phyloP scores from a whole-genome alignment of 2,329 filamentous ascomycete species.

The Aphanoascus verrucosus region DNA sequence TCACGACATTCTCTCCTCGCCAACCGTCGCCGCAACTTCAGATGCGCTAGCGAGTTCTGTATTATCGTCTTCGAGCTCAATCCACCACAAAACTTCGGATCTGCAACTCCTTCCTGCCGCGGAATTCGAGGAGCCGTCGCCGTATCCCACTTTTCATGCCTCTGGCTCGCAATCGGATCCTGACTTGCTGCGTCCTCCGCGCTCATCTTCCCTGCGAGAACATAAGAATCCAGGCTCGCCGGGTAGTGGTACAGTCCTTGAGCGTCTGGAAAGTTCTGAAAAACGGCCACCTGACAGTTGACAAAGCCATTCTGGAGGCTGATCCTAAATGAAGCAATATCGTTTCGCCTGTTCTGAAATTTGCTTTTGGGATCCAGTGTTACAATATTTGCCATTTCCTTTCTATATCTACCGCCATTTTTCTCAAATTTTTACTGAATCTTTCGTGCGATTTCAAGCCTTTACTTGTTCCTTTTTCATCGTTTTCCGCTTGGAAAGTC shows the following conservation, averaged over 20 bases:
- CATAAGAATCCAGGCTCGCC: slow-evolving; percentile 6
- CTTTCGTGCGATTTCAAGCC: too few relatives aligned
- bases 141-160: slow-evolving; percentile 25
- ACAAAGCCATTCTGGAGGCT: not conserved
- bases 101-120: slow-evolving; percentile 15
- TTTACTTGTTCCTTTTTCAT: too few relatives aligned
- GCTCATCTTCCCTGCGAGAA: slow-evolving; percentile 30
- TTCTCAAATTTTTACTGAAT: too few relatives aligned
- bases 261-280: slow-evolving; percentile 6
- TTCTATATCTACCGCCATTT: too few relatives aligned
- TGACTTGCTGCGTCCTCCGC: slow-evolving; percentile 25
- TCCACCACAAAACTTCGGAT: slow-evolving; percentile 1
- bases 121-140: slow-evolving; percentile 15
- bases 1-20: slow-evolving; percentile 14
- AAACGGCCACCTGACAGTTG: not conserved
- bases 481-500: too few relatives aligned
- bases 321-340: not conserved
- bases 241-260: slow-evolving; percentile 3
- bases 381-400: not conserved
- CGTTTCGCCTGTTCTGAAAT: not conserved
- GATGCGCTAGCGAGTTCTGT: not conserved
- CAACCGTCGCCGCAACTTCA: not conserved
- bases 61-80: not conserved
- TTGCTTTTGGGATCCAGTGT: not conserved
- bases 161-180: slow-evolving; percentile 26